Conservation (phyloP, 768 basidiomycete species). For the Pulveroboletus sp. region DNA sequence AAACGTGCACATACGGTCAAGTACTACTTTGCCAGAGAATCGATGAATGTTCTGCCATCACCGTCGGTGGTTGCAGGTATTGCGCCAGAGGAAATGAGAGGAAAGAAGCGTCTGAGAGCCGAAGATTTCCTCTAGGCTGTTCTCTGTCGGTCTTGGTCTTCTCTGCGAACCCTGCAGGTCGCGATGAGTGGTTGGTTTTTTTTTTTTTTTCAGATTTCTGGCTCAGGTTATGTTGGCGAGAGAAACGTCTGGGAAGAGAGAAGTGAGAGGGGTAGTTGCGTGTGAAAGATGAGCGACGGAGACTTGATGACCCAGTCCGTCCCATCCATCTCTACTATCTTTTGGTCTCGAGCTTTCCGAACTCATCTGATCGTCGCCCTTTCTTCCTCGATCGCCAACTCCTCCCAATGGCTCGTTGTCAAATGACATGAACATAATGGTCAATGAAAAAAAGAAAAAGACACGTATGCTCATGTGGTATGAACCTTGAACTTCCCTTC, state of each 20-base stretch:
- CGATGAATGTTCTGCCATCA: slow-evolving; percentile 20
- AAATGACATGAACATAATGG: slow-evolving; percentile 4
- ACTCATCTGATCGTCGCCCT: slow-evolving; percentile 25
- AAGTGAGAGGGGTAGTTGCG: background rate
- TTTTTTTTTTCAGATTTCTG: slow-evolving; percentile 30
- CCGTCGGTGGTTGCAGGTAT: slow-evolving; percentile 27
- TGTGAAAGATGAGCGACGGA: slow-evolving; percentile 21
- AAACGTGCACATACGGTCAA: slow-evolving; percentile 59
- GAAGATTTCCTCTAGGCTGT: slow-evolving; percentile 69
- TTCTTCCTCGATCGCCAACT: slow-evolving; percentile 12
- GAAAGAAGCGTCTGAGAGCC: slow-evolving; percentile 81
- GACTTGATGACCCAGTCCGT: slow-evolving; percentile 34
- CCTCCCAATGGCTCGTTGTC: slow-evolving; percentile 9
- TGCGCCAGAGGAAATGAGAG: slow-evolving; percentile 55
- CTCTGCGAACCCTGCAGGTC: slow-evolving; percentile 24
- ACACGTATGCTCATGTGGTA: slow-evolving; percentile 25
- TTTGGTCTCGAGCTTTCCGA: slow-evolving; percentile 14
- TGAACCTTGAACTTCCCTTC: slow-evolving; percentile 15
- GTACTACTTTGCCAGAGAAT: slow-evolving; percentile 53
- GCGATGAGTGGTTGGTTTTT: slow-evolving; percentile 29
- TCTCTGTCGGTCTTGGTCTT: slow-evolving; percentile 28
- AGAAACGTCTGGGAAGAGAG: slow-evolving; percentile 2
- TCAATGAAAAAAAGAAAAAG: slow-evolving; percentile 8
- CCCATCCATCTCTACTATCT: slow-evolving; percentile 31
- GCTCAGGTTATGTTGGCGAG: slow-evolving; percentile 16